Evolutionary conservation across 345 rosid species (phyloP).

Genomic region (Clarkia xantiana): DNA sequence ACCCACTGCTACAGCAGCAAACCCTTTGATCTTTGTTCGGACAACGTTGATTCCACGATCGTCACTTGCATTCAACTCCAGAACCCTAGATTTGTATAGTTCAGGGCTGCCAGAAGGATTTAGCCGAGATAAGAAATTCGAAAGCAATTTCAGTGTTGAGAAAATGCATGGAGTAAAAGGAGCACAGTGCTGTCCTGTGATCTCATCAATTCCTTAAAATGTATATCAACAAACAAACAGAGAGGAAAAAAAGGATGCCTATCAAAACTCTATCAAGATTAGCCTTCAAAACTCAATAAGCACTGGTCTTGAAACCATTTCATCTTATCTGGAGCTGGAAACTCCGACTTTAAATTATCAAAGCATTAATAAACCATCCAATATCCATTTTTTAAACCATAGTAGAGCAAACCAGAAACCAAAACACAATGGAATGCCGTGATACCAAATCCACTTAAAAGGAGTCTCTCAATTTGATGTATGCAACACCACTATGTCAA

Average conservation of each 20-base stretch:
- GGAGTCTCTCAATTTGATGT: no score
- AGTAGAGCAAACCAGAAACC: not conserved
- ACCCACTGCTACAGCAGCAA: slow-evolving; percentile 92
- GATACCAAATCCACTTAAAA: no score
- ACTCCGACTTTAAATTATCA: not conserved
- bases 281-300: not conserved
- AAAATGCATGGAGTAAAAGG: not conserved
- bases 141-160: not conserved
- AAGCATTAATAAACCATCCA: not conserved
- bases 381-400: not conserved
- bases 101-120: slow-evolving; percentile 50
- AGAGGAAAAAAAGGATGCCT: not conserved
- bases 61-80: slow-evolving; percentile 97
- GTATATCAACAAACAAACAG: not conserved
- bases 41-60: slow-evolving; percentile 97
- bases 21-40: slow-evolving; percentile 84
- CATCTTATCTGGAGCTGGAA: not conserved
- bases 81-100: slow-evolving; percentile 78
- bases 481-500: no score
- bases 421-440: no score
- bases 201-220: not conserved
- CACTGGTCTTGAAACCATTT: not conserved
- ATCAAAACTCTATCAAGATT: not conserved
- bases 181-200: not conserved
- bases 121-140: slow-evolving; percentile 4